phyloP scores from a whole-genome alignment of 768 basidiomycete species.

The Porpolomopsis calyptriformis region DNA sequence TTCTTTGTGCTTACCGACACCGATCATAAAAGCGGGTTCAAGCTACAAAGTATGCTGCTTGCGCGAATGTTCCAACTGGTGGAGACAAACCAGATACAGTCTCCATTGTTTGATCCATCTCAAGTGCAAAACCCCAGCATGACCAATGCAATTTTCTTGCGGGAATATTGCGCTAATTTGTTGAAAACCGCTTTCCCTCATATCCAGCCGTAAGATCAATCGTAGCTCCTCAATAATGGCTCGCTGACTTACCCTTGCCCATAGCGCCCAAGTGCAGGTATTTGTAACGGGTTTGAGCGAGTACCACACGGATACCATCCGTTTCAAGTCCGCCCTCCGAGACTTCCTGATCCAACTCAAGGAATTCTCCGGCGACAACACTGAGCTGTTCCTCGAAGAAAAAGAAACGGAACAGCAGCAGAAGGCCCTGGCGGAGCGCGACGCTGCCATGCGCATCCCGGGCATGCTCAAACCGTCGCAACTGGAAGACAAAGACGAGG shows the following conservation, averaged over 20 bases:
- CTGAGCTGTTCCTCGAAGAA: constrained; percentile 89
- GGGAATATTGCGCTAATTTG: constrained; percentile 78
- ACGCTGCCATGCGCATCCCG: constrained; percentile 89
- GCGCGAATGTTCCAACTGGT: constrained; percentile 91
- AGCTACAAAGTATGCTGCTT: constrained; percentile 86
- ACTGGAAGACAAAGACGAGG: constrained; percentile 61
- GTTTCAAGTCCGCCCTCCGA: constrained; percentile 88
- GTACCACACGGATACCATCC: constrained; percentile 67
- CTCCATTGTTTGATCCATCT: constrained; percentile 76
- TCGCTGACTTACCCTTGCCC: constrained; percentile 1
- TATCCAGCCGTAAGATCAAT: constrained; percentile 58
- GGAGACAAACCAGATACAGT: constrained; percentile 66
- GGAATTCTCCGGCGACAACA: constrained; percentile 91
- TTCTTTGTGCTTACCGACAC: constrained; percentile 97
- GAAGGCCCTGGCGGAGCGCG: constrained; percentile 74
- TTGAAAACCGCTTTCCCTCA: constrained; percentile 88
- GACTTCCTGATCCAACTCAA: constrained; percentile 98
- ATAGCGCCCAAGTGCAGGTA: constrained; percentile 58
- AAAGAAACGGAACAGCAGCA: constrained; percentile 77
- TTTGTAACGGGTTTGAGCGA: constrained; percentile 62
- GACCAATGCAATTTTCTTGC: constrained; percentile 70
- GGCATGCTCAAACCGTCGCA: constrained; percentile 96
- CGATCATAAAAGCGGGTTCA: constrained; percentile 98
- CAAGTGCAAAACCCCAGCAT: constrained; percentile 59
- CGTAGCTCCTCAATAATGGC: constrained; percentile 9